A percentile compares a stretch with the other conserved stretches of the same genome.
Evolutionary conservation across 1,284 basidiomycete species (phyloP).

Genomic region (Tremellales sp.): DNA sequence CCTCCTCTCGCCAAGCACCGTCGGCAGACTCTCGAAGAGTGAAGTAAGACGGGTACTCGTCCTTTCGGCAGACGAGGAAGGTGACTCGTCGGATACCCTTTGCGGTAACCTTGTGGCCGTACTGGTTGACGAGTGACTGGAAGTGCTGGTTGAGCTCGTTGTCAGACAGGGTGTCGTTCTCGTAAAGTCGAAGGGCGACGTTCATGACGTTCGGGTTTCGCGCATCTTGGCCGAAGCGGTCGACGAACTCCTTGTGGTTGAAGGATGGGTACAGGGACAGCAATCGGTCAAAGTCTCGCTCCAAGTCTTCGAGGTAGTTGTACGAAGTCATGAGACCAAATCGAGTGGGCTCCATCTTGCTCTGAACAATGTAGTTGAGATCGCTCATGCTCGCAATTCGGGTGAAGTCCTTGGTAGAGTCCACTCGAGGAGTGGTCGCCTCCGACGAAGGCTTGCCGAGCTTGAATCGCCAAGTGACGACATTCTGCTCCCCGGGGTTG

Average conservation of each 20-base stretch:
- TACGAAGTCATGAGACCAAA: constrained; percentile 87
- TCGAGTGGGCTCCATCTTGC: constrained; percentile 79
- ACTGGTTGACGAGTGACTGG: constrained; percentile 68
- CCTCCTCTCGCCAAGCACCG: constrained; percentile 85
- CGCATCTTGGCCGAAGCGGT: constrained; percentile 66
- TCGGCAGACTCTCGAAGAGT: constrained; percentile 69
- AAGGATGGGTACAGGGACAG: constrained; percentile 61
- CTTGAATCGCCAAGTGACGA: constrained; percentile 90
- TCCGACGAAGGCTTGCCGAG: constrained; percentile 74
- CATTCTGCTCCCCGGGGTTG: constrained; percentile 71
- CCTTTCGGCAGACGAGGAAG: constrained; percentile 83
- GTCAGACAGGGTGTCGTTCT: constrained; percentile 72
- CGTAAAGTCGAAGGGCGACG: constrained; percentile 80
- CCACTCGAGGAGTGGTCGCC: constrained; percentile 74
- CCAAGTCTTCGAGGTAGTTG: constrained; percentile 66
- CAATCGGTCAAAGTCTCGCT: constrained; percentile 65
- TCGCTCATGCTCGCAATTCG: constrained; percentile 88
- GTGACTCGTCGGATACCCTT: constrained; percentile 90
- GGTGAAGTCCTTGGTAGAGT: constrained; percentile 49
- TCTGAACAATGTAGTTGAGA: constrained; percentile 78
- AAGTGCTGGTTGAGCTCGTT: constrained; percentile 73
- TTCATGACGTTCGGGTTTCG: constrained; percentile 90
- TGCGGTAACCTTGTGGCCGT: constrained; percentile 59
- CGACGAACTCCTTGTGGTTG: constrained; percentile 63
- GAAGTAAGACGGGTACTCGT: constrained; percentile 91